Evolutionary conservation across 352 stramenopile genomes (phyloP), one percentile per base, ranked within the genome.

Genomic region (Aphanomyces stellatus): DNA sequence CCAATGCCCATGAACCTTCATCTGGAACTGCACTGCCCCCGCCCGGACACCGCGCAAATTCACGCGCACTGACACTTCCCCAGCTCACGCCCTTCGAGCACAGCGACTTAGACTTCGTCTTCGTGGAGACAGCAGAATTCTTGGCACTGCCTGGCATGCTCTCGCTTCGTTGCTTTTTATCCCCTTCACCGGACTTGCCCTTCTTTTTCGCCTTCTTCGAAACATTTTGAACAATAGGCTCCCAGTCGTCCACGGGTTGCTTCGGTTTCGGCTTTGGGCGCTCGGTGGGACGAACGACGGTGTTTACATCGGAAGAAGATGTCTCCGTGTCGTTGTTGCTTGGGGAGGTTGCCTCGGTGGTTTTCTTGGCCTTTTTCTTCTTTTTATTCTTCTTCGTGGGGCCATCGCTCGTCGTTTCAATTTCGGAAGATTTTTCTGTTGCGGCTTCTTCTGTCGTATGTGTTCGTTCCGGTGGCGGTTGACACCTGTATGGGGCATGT

Each of bases 41-140:
- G 17, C 86, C 86, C 2, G 84, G 84, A 76, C 91, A 92, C 17
- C 86, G 82, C 30, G 74, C 74, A 72, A 90, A 94, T 72, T 94
- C 86, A 24, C 86, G 74, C 3, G 77, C 84, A 11, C 69, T 72
- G 19, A 94, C 82, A 31, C 77, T 70, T 17, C 86, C 86, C 86
- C 86, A 94, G 59, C 87, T 81, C 34, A 94, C 72, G 71, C 86
- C 82, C 71, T 90, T 91, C 48, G 65, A 75, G 24, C 75, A 77
- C 7, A 92, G 73, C 34, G 82, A 91, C 30, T 75, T 65, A 15
- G 83, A 91, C 10, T 59, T 61, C 11, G 55, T 35, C 22, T 60
- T 68, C 33, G 71, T 10, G 4, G 25, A 3, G 19, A 55, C 25
- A 66, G 78, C 66, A 37, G 66, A 62, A 13, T 31, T 71, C 53